A percentile compares a stretch with the other conserved stretches of the same genome.
Evolutionary conservation across 225 moss, liverwort and hornwort species (phyloP).

Genomic region (Thuidium tamariscinum): DNA sequence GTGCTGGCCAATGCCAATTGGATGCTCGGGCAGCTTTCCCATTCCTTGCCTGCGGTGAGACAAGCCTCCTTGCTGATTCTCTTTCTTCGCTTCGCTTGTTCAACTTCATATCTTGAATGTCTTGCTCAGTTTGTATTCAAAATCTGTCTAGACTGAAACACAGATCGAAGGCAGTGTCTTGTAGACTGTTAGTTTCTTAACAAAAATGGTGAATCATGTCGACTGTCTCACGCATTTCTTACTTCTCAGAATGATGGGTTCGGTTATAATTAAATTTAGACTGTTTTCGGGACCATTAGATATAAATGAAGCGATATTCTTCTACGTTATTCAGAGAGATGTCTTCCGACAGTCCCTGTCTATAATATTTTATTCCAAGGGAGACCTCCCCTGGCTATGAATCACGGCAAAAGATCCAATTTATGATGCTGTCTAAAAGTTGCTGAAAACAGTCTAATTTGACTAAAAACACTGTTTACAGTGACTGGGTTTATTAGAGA

Average conservation of each 20-base stretch:
- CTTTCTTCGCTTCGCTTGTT: background rate
- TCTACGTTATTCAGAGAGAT: background rate
- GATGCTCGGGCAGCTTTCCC: slow-evolving; percentile 46
- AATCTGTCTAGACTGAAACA: background rate
- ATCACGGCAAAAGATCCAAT: background rate
- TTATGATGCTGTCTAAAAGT: background rate
- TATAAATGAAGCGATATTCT: background rate
- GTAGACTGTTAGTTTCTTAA: background rate
- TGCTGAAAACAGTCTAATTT: background rate
- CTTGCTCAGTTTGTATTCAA: background rate
- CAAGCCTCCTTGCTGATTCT: background rate
- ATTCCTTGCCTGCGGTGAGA: slow-evolving; percentile 42
- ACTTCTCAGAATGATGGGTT: background rate
- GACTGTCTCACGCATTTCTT: background rate
- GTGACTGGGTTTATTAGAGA: background rate
- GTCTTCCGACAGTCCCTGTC: background rate
- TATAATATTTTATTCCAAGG: background rate
- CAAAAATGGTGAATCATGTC: background rate
- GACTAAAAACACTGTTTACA: background rate
- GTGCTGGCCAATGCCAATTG: slow-evolving; percentile 47
- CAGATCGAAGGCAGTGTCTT: background rate
- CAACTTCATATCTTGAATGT: background rate
- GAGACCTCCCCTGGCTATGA: no score
- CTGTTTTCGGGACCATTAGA: background rate
- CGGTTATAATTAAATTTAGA: background rate